Conservation (phyloP, 306 rosid genomes). For the Cicer bijugum region DNA sequence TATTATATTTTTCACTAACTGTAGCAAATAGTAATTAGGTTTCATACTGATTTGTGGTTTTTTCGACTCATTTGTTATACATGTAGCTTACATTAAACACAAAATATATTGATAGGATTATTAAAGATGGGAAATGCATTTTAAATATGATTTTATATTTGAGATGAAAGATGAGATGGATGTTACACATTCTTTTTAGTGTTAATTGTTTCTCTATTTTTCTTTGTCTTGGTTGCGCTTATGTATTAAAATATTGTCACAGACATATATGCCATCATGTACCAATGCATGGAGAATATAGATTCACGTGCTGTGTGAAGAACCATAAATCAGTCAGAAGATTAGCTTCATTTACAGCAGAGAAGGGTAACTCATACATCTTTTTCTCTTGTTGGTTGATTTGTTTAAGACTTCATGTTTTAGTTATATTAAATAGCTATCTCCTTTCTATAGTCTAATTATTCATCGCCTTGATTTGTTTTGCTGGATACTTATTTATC, state of each 20-base stretch:
- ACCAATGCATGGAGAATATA: conserved; percentile 53
- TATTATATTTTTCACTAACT: neutral
- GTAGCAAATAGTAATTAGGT: conserved; percentile 22
- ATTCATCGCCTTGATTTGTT: conserved; percentile 15
- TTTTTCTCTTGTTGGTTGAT: conserved; percentile 36
- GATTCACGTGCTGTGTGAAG: conserved; percentile 54
- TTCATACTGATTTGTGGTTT: conserved; percentile 8
- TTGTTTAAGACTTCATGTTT: conserved; percentile 20
- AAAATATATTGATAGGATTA: conserved; percentile 10
- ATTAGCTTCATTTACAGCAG: conserved; percentile 55
- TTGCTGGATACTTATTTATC: conserved; percentile 27
- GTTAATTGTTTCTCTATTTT: conserved; percentile 8
- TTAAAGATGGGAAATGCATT: conserved; percentile 6
- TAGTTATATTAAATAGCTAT: conserved; percentile 12
- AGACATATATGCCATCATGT: conserved; percentile 61
- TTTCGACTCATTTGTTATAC: conserved; percentile 14
- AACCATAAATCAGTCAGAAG: conserved; percentile 56
- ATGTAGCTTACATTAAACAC: conserved; percentile 24
- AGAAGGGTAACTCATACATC: conserved; percentile 56
- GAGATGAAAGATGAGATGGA: conserved; percentile 32
- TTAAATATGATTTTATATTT: conserved; percentile 21
- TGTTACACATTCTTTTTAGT: conserved; percentile 10
- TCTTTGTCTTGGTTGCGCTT: conserved; percentile 26
- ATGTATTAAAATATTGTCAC: conserved; percentile 45
- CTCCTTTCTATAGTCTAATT: conserved; percentile 30